Conservation (phyloP, 345 rosid genomes). For the Mallotus nudiflorus region DNA sequence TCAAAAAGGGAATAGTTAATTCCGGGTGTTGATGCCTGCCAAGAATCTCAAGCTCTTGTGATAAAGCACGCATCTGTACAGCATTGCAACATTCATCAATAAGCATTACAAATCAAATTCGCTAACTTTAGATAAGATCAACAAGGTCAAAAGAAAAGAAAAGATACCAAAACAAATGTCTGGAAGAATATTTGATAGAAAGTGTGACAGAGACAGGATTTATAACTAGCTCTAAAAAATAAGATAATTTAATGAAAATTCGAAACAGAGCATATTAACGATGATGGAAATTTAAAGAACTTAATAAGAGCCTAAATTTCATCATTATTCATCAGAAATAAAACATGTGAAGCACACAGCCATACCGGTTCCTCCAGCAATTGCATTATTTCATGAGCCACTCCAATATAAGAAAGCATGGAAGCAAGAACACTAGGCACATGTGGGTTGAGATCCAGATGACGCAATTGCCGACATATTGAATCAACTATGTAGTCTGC, state of each 20-base stretch:
- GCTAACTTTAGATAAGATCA: neutral
- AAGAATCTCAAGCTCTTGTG: conserved; percentile 86
- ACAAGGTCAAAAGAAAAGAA: neutral
- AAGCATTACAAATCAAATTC: conserved; percentile 8
- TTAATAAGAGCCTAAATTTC: neutral
- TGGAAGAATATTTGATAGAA: neutral
- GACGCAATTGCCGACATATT: conserved; percentile 82
- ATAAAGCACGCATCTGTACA: conserved; percentile 75
- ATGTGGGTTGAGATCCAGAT: conserved; percentile 83
- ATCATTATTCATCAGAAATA: neutral
- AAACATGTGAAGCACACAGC: conserved; percentile 2
- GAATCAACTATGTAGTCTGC: conserved; percentile 93
- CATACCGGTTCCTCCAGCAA: conserved; percentile 90
- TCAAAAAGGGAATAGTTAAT: conserved; percentile 76
- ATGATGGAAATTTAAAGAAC: neutral
- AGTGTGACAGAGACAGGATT: neutral
- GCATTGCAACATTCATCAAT: conserved; percentile 12
- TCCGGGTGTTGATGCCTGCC: conserved; percentile 91
- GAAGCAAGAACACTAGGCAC: conserved; percentile 94
- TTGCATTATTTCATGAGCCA: conserved; percentile 74
- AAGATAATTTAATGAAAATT: neutral
- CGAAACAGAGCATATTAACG: neutral
- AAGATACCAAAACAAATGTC: neutral
- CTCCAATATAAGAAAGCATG: conserved; percentile 91
- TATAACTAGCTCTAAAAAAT: neutral